A percentile compares a stretch with the other conserved stretches of the same genome.
Conservation (phyloP, 2,329 filamentous ascomycete genomes). For the Phoma sp. region DNA sequence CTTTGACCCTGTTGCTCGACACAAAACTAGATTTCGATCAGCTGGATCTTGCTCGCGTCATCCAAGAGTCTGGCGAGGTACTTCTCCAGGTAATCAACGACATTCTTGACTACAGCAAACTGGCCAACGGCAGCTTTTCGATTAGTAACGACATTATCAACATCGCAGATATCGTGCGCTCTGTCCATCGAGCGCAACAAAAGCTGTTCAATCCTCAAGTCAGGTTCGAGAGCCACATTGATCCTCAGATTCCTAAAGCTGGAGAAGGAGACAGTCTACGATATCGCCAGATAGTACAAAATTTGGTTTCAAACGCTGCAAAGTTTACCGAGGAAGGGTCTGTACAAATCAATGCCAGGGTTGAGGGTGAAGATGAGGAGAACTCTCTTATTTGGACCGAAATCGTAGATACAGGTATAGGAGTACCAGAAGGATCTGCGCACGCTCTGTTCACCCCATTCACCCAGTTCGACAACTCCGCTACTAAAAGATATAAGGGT, state of each 20-base stretch:
- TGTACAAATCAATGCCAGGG: conserved; percentile 55
- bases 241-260: conserved; percentile 58
- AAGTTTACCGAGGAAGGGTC: conserved; percentile 68
- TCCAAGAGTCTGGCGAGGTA: conserved; percentile 66
- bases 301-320: conserved; percentile 66
- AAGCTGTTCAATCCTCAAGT: conserved; percentile 57
- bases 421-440: conserved; percentile 56
- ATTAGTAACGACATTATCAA: conserved; percentile 62
- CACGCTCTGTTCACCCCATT: conserved; percentile 64
- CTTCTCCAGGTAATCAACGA: conserved; percentile 70
- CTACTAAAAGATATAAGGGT: conserved; percentile 62
- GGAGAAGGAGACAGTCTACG: conserved; percentile 66
- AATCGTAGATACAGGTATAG: conserved; percentile 64
- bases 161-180: conserved; percentile 55
- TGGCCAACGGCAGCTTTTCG: conserved; percentile 66
- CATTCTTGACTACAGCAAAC: conserved; percentile 71
- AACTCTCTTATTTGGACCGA: conserved; percentile 59
- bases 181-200: conserved; percentile 61
- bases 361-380: conserved; percentile 53
- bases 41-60: conserved; percentile 63
- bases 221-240: conserved; percentile 54
- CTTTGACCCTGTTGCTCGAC: conserved; percentile 64
- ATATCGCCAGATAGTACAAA: conserved; percentile 69
- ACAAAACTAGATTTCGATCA: conserved; percentile 62
- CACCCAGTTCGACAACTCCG: conserved; percentile 62